Conservation (phyloP, 306 rosid species). For the Sechiopsis laciniata region DNA sequence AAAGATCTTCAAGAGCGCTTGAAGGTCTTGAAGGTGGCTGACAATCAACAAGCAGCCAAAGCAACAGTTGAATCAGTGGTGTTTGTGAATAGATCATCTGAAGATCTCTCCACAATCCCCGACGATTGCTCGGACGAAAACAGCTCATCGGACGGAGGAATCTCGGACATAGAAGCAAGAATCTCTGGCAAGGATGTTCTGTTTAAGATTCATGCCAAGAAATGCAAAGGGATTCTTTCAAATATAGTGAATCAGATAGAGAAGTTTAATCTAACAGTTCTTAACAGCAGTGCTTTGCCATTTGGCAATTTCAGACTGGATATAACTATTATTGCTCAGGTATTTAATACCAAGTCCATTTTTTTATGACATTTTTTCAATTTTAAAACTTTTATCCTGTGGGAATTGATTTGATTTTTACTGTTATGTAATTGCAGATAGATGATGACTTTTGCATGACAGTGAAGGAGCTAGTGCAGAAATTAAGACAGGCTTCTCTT, state of each 20-base stretch:
- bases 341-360: background rate
- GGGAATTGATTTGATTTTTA: background rate
- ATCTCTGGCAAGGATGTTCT: slow-evolving; percentile 19
- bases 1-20: slow-evolving; percentile 55
- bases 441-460: slow-evolving; percentile 40
- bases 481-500: slow-evolving; percentile 30
- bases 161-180: slow-evolving; percentile 24
- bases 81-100: slow-evolving; percentile 4
- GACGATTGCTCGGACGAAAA: slow-evolving; percentile 8
- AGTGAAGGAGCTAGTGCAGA: slow-evolving; percentile 38
- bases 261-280: slow-evolving; percentile 35
- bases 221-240: slow-evolving; percentile 21
- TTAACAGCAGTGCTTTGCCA: slow-evolving; percentile 38
- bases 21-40: slow-evolving; percentile 34
- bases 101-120: background rate
- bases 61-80: slow-evolving; percentile 31
- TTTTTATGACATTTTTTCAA: background rate
- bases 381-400: background rate
- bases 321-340: slow-evolving; percentile 63
- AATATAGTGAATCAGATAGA: slow-evolving; percentile 48
- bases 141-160: background rate
- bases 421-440: slow-evolving; percentile 38
- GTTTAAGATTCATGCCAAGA: slow-evolving; percentile 16
- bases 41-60: slow-evolving; percentile 44
- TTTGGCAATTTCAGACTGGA: slow-evolving; percentile 44